Evolutionary conservation across 495 filamentous ascomycete species (phyloP).

Genomic region (Aspergillus ellipticus): DNA sequence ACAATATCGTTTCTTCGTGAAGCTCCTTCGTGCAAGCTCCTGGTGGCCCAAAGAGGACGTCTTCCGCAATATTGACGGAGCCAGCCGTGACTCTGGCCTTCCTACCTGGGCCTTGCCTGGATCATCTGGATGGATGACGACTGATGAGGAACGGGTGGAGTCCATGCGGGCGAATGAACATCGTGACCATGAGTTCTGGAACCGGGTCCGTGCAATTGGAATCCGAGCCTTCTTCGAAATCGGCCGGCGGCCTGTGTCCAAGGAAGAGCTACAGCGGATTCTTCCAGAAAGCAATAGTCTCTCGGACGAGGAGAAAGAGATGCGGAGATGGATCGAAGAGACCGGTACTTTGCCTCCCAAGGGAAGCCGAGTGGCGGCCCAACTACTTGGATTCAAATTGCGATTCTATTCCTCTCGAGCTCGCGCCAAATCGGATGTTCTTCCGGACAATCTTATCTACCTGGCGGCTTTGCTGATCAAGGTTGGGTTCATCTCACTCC

Average conservation of each 20-base stretch:
- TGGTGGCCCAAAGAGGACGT: slow-evolving; percentile 83
- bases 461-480: slow-evolving; percentile 91
- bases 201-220: slow-evolving; percentile 67
- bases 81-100: slow-evolving; percentile 49
- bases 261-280: slow-evolving; percentile 43
- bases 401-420: slow-evolving; percentile 84
- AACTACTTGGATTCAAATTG: slow-evolving; percentile 95
- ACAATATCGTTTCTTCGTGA: slow-evolving; percentile 88
- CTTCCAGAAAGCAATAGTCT: slow-evolving; percentile 40
- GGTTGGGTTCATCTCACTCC: slow-evolving; percentile 93
- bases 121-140: slow-evolving; percentile 51
- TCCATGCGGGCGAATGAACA: slow-evolving; percentile 47
- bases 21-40: slow-evolving; percentile 81
- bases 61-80: slow-evolving; percentile 26
- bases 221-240: slow-evolving; percentile 86
- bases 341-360: slow-evolving; percentile 77
- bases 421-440: slow-evolving; percentile 60
- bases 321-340: slow-evolving; percentile 66
- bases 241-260: slow-evolving; percentile 55
- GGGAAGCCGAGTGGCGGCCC: slow-evolving; percentile 87
- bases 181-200: slow-evolving; percentile 79
- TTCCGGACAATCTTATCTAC: slow-evolving; percentile 89
- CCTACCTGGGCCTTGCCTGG: slow-evolving; percentile 80
- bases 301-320: slow-evolving; percentile 47
- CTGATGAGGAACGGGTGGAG: slow-evolving; percentile 60